A percentile compares a stretch with the other conserved stretches of the same genome.
Conservation (phyloP, 495 filamentous ascomycete species). For the Aspergillus cristatus region DNA sequence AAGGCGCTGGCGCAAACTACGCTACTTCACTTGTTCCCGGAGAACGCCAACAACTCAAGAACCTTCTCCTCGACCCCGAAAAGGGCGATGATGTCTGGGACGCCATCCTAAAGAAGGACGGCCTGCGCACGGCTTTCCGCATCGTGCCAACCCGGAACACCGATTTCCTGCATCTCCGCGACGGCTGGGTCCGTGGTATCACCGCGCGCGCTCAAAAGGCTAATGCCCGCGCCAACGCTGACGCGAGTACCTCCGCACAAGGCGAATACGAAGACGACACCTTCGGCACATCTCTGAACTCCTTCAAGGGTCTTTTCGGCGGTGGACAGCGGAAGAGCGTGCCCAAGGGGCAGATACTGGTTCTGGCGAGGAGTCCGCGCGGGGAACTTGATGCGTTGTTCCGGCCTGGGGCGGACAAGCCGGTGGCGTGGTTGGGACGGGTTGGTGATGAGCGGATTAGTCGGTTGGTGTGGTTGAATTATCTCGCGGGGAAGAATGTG, state of each 20-base stretch:
- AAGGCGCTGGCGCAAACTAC: constrained; percentile 45
- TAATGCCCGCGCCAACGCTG: constrained; percentile 15
- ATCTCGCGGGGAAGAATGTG: constrained; percentile 77
- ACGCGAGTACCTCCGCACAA: constrained; percentile 7
- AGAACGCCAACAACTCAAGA: constrained; percentile 64
- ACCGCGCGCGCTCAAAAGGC: constrained; percentile 53
- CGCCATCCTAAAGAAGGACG: constrained; percentile 52
- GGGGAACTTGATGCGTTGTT: constrained; percentile 63
- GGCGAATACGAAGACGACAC: constrained; percentile 53
- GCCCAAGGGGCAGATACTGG: constrained; percentile 62
- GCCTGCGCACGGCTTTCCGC: constrained; percentile 60
- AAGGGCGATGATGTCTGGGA: constrained; percentile 62
- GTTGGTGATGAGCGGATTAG: constrained; percentile 72
- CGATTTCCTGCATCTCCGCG: constrained; percentile 82
- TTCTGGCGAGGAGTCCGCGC: constrained; percentile 56
- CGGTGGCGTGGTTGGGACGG: constrained; percentile 48
- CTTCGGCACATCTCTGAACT: constrained; percentile 60
- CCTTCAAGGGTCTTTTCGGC: constrained; percentile 71
- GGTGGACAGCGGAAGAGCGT: constrained; percentile 56
- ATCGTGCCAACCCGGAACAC: constrained; percentile 82
- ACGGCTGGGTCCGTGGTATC: constrained; percentile 82
- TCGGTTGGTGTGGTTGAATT: constrained; percentile 79
- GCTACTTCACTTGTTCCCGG: constrained; percentile 72
- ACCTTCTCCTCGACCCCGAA: constrained; percentile 58
- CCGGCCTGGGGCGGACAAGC: constrained; percentile 35